Percentiles rank a stretch among this genome's conserved stretches.
Evolutionary conservation across 164 flowering plant genomes (phyloP).

Genomic region (Santalum album): DNA sequence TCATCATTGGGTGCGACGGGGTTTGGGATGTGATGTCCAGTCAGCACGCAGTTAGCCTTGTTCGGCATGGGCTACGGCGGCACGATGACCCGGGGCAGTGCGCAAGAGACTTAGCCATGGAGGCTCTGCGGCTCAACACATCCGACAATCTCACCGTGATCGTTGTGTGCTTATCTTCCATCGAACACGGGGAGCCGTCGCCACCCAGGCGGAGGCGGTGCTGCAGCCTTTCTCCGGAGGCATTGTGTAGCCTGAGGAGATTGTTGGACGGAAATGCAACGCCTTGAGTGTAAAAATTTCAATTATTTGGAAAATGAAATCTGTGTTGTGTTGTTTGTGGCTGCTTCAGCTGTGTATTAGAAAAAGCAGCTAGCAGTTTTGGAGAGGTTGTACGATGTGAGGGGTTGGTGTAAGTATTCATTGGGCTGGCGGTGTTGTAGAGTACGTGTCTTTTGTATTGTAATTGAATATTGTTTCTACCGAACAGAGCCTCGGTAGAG

Average conservation of each 20-base stretch:
- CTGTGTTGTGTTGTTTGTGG: too few relatives aligned
- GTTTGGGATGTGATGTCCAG: slow-evolving; percentile 92
- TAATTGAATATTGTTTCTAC: too few relatives aligned
- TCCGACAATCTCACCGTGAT: slow-evolving; percentile 76
- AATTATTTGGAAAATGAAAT: too few relatives aligned
- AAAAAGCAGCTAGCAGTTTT: too few relatives aligned
- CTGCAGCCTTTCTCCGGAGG: slow-evolving; percentile 61
- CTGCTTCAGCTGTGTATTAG: too few relatives aligned
- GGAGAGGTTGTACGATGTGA: too few relatives aligned
- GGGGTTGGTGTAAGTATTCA: too few relatives aligned
- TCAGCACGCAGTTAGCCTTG: slow-evolving; percentile 69
- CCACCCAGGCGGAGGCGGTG: slow-evolving; percentile 31
- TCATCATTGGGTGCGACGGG: slow-evolving; percentile 84
- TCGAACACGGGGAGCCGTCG: slow-evolving; percentile 20
- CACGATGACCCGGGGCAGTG: slow-evolving; percentile 68
- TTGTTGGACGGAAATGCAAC: slow-evolving; percentile 31
- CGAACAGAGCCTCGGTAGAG: too few relatives aligned
- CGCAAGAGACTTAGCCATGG: slow-evolving; percentile 67
- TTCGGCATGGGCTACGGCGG: slow-evolving; percentile 55
- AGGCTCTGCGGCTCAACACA: slow-evolving; percentile 51
- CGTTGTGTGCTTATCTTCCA: slow-evolving; percentile 56
- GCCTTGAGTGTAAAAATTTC: slow-evolving; percentile 14
- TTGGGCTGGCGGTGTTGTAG: too few relatives aligned
- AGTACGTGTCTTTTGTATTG: too few relatives aligned
- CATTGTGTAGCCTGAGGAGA: slow-evolving; percentile 47